Evolutionary conservation across 2,329 filamentous ascomycete species (phyloP), one percentile per base, ranked within the genome.

Genomic region (Aspergillus sp.): DNA sequence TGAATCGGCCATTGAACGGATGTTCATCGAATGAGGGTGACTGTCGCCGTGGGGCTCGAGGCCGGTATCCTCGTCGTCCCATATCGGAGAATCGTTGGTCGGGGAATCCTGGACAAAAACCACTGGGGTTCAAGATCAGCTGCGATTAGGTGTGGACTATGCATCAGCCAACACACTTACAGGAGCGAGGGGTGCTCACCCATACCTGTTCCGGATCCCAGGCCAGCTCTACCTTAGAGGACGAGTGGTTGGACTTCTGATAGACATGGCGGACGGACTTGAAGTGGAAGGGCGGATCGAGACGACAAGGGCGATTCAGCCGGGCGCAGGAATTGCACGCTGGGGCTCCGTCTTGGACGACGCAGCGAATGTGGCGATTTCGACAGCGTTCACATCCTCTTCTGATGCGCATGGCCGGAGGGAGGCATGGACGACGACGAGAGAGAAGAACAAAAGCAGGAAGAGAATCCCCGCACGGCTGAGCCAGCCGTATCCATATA

Each of bases 311-410:
- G 5, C 49, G 48, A 16, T 46, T 48, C 13, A 57, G 38, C 12
- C 50, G 51, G 6, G 41, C 29, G 33, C 55, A 58, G 19, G 48
- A 36, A 17, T 46, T 48, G 34, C 55, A 57, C 2, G 51, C 38
- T 6, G 50, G 46, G 5, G 52, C 49, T 3, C 50, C 53, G 1
- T 36, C 22, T 5, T 42, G 41, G 27, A 55, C 47, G 5, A 48
- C 51, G 28, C 55, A 57, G 31, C 52, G 51, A 20, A 57, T 54
- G 47, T 58, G 55, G 39, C 55, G 54, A 52, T 52, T 35, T 19
- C 54, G 55, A 48, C 55, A 58, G 39, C 49, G 43, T 40, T 40
- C 48, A 49, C 55, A 58, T 35, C 54, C 55, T 39, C 47, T 51
- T 32, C 48, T 47, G 36, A 55, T 51, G 44, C 52, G 50, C 52